Evolutionary conservation across 2,329 filamentous ascomycete species (phyloP), one percentile per base, ranked within the genome.

Genomic region (Shiraia bambusicola): DNA sequence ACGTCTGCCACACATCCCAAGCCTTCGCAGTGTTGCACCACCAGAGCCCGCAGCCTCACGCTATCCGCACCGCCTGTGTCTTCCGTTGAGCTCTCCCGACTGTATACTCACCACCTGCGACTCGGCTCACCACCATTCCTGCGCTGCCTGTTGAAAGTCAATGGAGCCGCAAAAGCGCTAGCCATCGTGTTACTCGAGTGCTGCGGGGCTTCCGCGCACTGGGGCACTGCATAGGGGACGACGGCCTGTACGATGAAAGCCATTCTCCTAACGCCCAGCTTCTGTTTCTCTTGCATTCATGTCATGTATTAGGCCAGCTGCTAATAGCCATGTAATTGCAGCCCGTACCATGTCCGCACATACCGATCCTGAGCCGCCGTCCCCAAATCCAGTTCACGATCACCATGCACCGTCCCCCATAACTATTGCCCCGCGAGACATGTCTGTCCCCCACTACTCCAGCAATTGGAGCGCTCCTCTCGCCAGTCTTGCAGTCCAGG

Each of bases 151-250:
- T 22, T 47, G 52, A 45, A 41, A 33, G 66, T 69, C 65, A 66
- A 71, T 71, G 69, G 69, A 69, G 66, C 58, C 55, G 52, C 52
- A 65, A 60, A 66, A 67, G 53, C 61, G 67, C 59, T 71, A 70
- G 63, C 58, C 54, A 61, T 61, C 56, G 63, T 65, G 60, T 66
- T 53, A 65, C 64, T 62, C 61, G 50, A 64, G 66, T 69, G 67
- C 66, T 70, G 67, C 67, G 67, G 67, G 67, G 67, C 50, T 63
- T 66, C 65, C 66, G 66, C 66, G 62, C 66, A 68, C 66, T 67
- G 65, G 65, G 64, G 61, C 65, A 59, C 60, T 47, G 42, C 47
- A 50, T 46, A 57, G 63, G 63, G 65, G 65, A 66, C 63, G 63
- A 67, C 65, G 65, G 64, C 59, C 56, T 60, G 65, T 67, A 67